Percentiles rank a stretch among this genome's conserved stretches.
Conservation (phyloP, 805 yeast species). For the Zygoascus bituminiphila region DNA sequence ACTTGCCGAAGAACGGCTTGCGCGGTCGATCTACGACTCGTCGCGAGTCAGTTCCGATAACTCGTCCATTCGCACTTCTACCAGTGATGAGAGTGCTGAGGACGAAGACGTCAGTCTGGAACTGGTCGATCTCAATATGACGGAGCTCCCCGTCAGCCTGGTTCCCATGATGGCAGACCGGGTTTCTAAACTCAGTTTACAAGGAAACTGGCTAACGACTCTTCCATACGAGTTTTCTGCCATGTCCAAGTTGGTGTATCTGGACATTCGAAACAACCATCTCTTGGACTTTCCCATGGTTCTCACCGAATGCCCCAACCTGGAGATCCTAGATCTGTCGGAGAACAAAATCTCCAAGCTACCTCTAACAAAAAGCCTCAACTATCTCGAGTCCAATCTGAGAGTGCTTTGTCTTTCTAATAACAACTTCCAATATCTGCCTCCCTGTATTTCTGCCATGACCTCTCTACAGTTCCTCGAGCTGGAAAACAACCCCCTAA, state of each 20-base stretch:
- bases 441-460: constrained; percentile 45
- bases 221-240: constrained; percentile 40
- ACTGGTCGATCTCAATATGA: constrained; percentile 34
- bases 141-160: constrained; percentile 33
- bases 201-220: constrained; percentile 40
- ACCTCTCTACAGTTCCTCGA: constrained; percentile 49
- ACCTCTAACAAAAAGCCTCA: constrained; percentile 35
- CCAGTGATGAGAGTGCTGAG: constrained; percentile 10
- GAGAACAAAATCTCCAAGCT: constrained; percentile 43
- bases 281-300: constrained; percentile 46
- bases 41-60: not conserved
- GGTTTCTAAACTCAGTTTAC: constrained; percentile 46
- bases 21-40: not conserved
- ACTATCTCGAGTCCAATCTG: constrained; percentile 30
- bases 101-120: constrained; percentile 28
- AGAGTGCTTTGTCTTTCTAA: constrained; percentile 54
- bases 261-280: constrained; percentile 59
- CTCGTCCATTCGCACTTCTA: not conserved
- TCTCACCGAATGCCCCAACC: constrained; percentile 29
- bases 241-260: constrained; percentile 42
- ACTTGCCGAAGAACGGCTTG: not conserved
- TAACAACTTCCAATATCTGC: constrained; percentile 49
- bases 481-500: constrained; percentile 53
- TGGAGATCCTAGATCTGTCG: constrained; percentile 63
- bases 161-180: constrained; percentile 30